Conservation (phyloP, 345 rosid genomes). For the Turnera subulata region DNA sequence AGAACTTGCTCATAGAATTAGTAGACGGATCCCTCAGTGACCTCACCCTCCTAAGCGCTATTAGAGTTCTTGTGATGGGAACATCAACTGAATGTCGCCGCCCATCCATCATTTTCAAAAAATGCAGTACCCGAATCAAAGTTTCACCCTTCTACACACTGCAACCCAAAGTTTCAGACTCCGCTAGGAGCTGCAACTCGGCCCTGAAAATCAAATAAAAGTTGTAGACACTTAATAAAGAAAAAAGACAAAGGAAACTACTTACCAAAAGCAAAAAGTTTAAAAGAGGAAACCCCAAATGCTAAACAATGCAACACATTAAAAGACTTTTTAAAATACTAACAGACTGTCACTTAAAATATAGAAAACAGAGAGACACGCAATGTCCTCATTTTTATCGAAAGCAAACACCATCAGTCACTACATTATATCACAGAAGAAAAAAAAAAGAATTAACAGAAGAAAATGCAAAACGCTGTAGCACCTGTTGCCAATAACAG, state of each 20-base stretch:
- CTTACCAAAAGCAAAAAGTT: background rate
- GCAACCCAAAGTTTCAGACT: conserved; percentile 16
- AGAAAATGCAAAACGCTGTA: background rate
- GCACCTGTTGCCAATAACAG: background rate
- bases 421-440: background rate
- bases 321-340: too few relatives aligned
- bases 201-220: conserved; percentile 28
- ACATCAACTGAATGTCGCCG: conserved; percentile 86
- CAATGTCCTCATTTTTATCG: background rate
- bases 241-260: background rate
- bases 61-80: conserved; percentile 85
- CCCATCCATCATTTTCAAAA: conserved; percentile 48
- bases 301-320: too few relatives aligned
- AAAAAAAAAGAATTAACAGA: background rate
- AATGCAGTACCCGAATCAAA: background rate
- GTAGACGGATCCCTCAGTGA: conserved; percentile 95
- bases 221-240: background rate
- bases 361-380: background rate
- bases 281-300: background rate
- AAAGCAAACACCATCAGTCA: background rate
- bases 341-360: too few relatives aligned
- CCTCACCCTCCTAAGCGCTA: conserved; percentile 85
- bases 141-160: background rate
- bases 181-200: conserved; percentile 10
- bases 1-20: conserved; percentile 86